These are phyloP conservation scores for Lipomyces mesembrius DNA, from an alignment of 805 yeast species.

Conservation along the genomic window DNA sequence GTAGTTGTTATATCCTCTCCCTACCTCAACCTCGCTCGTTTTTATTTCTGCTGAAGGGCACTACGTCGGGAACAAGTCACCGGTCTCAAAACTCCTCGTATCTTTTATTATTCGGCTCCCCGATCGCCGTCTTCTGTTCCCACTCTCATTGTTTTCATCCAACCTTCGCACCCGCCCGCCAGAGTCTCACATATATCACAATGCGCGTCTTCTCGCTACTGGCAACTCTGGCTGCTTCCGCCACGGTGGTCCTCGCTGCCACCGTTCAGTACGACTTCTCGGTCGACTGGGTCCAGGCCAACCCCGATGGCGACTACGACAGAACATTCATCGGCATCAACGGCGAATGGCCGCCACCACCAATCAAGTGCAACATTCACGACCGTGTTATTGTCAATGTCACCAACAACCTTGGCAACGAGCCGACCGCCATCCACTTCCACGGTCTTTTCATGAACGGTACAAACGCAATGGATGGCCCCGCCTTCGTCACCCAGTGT, in stretches of 20 bases:
- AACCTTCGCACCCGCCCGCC: neutral
- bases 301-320: conserved; percentile 61
- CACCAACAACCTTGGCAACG: conserved; percentile 67
- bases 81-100: no score
- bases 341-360: conserved; percentile 86
- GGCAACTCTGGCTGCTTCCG: conserved; percentile 22
- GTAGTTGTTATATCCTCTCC: no score
- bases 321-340: conserved; percentile 64
- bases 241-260: conserved; percentile 38
- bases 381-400: conserved; percentile 76
- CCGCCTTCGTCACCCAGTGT: conserved; percentile 85
- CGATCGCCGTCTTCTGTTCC: neutral
- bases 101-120: neutral
- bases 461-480: conserved; percentile 85
- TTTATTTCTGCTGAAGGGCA: no score
- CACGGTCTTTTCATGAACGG: conserved; percentile 90
- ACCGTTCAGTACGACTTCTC: conserved; percentile 48
- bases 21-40: no score
- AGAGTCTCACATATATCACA: conserved; percentile 1
- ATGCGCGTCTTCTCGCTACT: conserved; percentile 9
- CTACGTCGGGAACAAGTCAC: no score
- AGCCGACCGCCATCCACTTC: conserved; percentile 83
- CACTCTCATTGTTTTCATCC: neutral
- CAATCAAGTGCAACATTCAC: conserved; percentile 68
- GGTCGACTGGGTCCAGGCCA: conserved; percentile 49